Evolutionary conservation across 2,329 filamentous ascomycete species (phyloP).

Genomic region (Penicillium paneum): DNA sequence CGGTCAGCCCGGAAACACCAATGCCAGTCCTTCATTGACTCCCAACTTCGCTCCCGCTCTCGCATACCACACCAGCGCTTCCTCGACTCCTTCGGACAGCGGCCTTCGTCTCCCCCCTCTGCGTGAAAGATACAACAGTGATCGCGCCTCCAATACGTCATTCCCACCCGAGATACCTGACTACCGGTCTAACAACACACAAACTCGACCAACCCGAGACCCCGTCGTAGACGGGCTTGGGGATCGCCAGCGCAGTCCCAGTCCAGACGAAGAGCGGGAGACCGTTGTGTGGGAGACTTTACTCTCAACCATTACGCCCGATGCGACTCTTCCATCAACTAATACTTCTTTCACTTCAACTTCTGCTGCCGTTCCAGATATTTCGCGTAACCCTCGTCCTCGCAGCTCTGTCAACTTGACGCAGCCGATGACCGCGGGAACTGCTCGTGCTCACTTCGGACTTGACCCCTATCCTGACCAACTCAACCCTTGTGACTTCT

Average conservation of each 20-base stretch:
- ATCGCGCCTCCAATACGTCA: conserved; percentile 24
- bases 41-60: conserved; percentile 47
- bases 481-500: conserved; percentile 39
- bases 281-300: conserved; percentile 75
- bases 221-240: conserved; percentile 67
- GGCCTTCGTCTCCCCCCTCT: conserved; percentile 25
- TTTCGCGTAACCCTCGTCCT: conserved; percentile 22
- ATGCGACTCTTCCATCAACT: conserved; percentile 73
- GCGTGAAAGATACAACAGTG: conserved; percentile 22
- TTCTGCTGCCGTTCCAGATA: conserved; percentile 29
- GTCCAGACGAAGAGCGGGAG: conserved; percentile 53
- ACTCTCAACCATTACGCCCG: conserved; percentile 73
- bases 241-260: conserved; percentile 79
- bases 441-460: conserved; percentile 24
- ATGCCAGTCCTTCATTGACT: conserved; percentile 31
- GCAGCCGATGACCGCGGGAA: conserved; percentile 25
- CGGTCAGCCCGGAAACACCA: conserved; percentile 2
- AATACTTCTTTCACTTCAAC: conserved; percentile 76
- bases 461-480: conserved; percentile 36
- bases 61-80: conserved; percentile 27
- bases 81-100: conserved; percentile 23
- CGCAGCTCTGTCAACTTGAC: conserved; percentile 44
- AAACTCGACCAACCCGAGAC: conserved; percentile 19
- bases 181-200: conserved; percentile 17
- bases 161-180: conserved; percentile 23